Base-by-base conservation (phyloP, 2,329 filamentous ascomycete species). In the Cladosporium colombiae region DNA sequence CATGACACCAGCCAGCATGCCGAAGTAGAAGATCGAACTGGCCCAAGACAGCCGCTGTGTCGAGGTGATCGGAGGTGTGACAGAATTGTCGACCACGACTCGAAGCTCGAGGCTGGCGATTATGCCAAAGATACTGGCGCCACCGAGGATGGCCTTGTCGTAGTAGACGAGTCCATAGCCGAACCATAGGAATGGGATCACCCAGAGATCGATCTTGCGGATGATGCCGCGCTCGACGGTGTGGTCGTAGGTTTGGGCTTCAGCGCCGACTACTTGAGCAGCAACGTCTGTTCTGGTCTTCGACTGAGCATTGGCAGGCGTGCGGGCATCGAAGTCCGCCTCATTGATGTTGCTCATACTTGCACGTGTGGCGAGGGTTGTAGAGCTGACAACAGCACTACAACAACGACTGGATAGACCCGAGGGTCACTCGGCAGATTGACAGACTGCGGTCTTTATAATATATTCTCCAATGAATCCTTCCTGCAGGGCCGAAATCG, bases 21-120 rank as follows among this genome's bases (percentile, higher is more conserved):
- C 90, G 70, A 93, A 92, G 79, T 92, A 93, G 80, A 93, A 92
- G 72, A 92, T 82, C 0, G 89, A 92, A 0, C 89, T 92, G 2
- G 90, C 90, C 90, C 90, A 93, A 70, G 85, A 88, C 31, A 93
- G 83, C 13, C 90, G 84, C 0, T 85, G 83, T 0, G 91, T 92
- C 73, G 90, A 85, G 18, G 84, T 85, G 0, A 84, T 84, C 0
- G 85, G 82, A 0, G 88, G 88, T 1, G 75, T 80, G 2, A 79
- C 82, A 0, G 79, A 76, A n/a, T 80, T 73, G 68, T 85, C 77
- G 8, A 84, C 78, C 4, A 90, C 78, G 33, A 82, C 40, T 50
- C 62, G 82, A 50, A 93, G 84, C 1, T 80, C 68, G 3, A 93
- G 82, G 73, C 92, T 89, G 3, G 80, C 79, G 0, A 89, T 91